A percentile compares a stretch with the other conserved stretches of the same genome.
Evolutionary conservation across 805 yeast species (phyloP).

Genomic region (Candida montana): DNA sequence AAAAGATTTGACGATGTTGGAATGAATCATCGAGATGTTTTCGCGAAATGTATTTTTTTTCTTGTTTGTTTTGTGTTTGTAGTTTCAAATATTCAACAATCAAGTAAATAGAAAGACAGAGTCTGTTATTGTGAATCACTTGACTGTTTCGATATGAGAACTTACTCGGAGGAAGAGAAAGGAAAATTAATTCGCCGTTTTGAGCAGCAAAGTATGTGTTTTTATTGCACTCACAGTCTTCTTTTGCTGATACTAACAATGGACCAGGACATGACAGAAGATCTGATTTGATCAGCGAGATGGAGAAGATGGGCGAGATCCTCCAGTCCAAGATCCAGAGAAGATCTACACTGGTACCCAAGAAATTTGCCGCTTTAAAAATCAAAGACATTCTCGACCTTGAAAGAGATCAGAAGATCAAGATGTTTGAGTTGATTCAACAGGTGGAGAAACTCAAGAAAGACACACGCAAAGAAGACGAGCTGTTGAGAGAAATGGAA

Average conservation of each 20-base stretch:
- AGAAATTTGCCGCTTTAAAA: slow-evolving; percentile 18
- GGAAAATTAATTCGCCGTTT: slow-evolving; percentile 17
- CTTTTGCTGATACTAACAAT: slow-evolving; percentile 1
- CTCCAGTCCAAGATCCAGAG: slow-evolving; percentile 21
- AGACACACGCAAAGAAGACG: slow-evolving; percentile 2
- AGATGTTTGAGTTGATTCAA: slow-evolving; percentile 20
- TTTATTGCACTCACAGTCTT: neutral
- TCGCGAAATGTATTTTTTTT: neutral
- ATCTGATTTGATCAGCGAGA: slow-evolving; percentile 12
- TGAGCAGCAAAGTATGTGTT: slow-evolving; percentile 21
- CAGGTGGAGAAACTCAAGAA: slow-evolving; percentile 14
- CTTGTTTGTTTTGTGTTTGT: slow-evolving; percentile 1
- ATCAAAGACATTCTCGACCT: slow-evolving; percentile 22
- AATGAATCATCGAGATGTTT: neutral
- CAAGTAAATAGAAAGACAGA: too few relatives aligned
- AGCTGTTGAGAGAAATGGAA: slow-evolving; percentile 4
- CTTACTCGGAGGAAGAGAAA: slow-evolving; percentile 13
- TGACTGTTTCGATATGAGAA: neutral
- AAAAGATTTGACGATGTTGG: too few relatives aligned
- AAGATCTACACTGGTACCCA: slow-evolving; percentile 20
- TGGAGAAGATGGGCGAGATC: slow-evolving; percentile 13
- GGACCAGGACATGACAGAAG: slow-evolving; percentile 18
- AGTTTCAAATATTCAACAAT: neutral
- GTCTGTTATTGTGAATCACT: too few relatives aligned
- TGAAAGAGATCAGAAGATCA: slow-evolving; percentile 25